Evolutionary conservation across 225 moss, liverwort and hornwort genomes (phyloP).

Genomic region (Marchantia polymorpha): DNA sequence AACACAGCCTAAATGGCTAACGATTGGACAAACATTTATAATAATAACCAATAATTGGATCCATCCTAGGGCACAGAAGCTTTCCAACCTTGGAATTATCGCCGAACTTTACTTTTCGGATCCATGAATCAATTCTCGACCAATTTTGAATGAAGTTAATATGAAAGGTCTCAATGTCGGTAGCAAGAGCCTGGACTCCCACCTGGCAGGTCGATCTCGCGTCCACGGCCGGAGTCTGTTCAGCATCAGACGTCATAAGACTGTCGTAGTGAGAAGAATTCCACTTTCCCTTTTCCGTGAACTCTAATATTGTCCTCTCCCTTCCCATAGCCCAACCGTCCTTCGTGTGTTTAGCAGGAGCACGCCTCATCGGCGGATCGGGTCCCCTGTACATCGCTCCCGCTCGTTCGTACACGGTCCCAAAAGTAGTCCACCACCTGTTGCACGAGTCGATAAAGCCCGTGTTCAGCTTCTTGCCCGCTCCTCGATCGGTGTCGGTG

Average conservation of each 20-base stretch:
- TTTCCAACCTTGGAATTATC: too few relatives aligned
- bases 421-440: conserved; percentile 64
- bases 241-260: neutral
- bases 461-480: conserved; percentile 62
- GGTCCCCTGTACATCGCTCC: conserved; percentile 74
- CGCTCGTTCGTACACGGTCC: conserved; percentile 65
- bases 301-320: neutral
- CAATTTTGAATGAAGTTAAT: too few relatives aligned
- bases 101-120: too few relatives aligned
- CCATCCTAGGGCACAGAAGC: too few relatives aligned
- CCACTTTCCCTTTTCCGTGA: neutral
- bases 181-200: neutral
- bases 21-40: too few relatives aligned
- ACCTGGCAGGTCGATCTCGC: conserved; percentile 23
- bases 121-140: too few relatives aligned
- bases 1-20: too few relatives aligned
- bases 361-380: conserved; percentile 46
- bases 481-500: conserved; percentile 45
- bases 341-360: neutral
- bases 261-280: conserved; percentile 14
- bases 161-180: too few relatives aligned
- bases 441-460: conserved; percentile 66
- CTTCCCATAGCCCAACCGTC: neutral
- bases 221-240: conserved; percentile 30
- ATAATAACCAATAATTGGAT: too few relatives aligned